Evolutionary conservation across 179 eudicot genomes (phyloP).

Genomic region (Silene vulgaris): DNA sequence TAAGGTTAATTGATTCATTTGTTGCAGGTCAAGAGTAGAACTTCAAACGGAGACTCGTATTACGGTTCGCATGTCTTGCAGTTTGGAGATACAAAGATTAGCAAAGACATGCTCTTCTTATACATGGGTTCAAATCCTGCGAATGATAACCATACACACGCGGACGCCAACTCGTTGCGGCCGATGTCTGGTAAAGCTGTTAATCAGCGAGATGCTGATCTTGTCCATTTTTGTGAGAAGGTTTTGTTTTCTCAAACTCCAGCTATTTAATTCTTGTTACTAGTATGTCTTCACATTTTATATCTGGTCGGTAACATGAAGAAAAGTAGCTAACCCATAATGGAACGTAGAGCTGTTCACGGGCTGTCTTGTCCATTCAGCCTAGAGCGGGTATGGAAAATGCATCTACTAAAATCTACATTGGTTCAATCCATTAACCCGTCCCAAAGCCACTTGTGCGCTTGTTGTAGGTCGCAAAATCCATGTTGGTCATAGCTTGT

Average conservation of each 20-base stretch:
- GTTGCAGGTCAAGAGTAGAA: constrained; percentile 68
- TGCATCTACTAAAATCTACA: background rate
- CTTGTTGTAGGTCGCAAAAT: background rate
- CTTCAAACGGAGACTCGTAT: constrained; percentile 51
- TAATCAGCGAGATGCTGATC: constrained; percentile 90
- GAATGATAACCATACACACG: constrained; percentile 59
- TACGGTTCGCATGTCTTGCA: constrained; percentile 91
- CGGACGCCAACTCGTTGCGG: constrained; percentile 41
- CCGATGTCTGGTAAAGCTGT: constrained; percentile 48
- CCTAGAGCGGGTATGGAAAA: background rate
- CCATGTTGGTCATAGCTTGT: background rate
- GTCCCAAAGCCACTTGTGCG: background rate
- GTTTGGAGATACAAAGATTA: constrained; percentile 60
- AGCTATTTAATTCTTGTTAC: background rate
- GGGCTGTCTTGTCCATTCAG: background rate
- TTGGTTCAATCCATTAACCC: background rate
- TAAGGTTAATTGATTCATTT: background rate
- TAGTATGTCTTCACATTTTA: constrained; percentile 1
- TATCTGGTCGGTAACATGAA: background rate
- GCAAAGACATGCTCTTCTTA: constrained; percentile 40
- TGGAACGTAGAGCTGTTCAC: background rate
- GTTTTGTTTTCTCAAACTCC: constrained; percentile 26
- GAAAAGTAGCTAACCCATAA: background rate
- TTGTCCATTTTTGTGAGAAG: constrained; percentile 94
- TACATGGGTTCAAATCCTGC: constrained; percentile 85